Conservation (phyloP, 306 rosid species). For the Castanea crenata region DNA sequence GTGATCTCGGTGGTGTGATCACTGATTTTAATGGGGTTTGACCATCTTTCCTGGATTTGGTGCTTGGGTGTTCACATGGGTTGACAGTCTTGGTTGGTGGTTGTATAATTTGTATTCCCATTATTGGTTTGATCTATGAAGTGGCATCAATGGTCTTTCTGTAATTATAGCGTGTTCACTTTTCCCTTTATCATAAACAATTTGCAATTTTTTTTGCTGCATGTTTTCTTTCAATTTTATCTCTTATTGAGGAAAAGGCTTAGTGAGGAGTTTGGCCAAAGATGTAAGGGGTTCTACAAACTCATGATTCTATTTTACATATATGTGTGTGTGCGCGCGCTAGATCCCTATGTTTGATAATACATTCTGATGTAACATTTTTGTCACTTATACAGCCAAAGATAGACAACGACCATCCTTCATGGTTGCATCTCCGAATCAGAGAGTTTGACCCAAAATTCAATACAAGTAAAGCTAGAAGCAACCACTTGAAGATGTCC, state of each 20-base stretch:
- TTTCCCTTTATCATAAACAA: not conserved
- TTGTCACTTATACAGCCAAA: constrained; percentile 54
- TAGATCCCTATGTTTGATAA: not conserved
- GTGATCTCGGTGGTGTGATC: too few species aligned
- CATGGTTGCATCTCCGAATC: constrained; percentile 79
- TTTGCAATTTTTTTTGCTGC: constrained; percentile 6
- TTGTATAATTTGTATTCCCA: too few species aligned
- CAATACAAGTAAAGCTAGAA: constrained; percentile 33
- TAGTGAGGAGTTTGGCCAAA: constrained; percentile 2
- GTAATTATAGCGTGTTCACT: too few species aligned
- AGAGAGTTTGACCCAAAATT: constrained; percentile 62
- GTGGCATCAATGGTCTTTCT: too few species aligned
- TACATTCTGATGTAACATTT: not conserved
- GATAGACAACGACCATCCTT: constrained; percentile 58
- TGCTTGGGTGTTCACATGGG: too few species aligned
- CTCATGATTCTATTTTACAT: constrained; percentile 4
- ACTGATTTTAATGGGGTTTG: too few species aligned
- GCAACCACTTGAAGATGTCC: constrained; percentile 28
- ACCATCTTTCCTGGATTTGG: too few species aligned
- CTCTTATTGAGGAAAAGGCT: constrained; percentile 3
- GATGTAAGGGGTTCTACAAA: not conserved
- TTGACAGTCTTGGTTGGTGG: too few species aligned
- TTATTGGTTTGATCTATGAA: too few species aligned
- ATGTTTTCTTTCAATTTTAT: constrained; percentile 12
- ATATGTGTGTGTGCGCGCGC: too few species aligned